A percentile compares a stretch with the other conserved stretches of the same genome.
Conservation (phyloP, 208 protist genomes). For the Acanthamoeba culbertsoni region DNA sequence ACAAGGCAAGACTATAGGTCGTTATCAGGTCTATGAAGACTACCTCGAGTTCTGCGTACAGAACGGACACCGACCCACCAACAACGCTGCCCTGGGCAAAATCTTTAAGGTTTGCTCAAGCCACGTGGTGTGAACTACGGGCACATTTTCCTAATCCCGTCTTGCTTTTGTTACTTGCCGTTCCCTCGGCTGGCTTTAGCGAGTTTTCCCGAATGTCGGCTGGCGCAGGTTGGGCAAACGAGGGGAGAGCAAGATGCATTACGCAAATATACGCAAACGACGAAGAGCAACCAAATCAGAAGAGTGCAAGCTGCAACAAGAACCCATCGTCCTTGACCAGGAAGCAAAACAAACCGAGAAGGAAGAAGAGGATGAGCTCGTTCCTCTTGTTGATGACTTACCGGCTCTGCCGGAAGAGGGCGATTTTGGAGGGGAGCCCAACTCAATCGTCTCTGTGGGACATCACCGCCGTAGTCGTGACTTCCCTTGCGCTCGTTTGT, state of each 20-base stretch:
- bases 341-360: no score
- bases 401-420: no score
- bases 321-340: neutral
- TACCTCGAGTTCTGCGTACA: neutral
- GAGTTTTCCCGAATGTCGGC: neutral
- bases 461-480: no score
- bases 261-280: neutral
- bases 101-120: neutral
- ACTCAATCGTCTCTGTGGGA: no score
- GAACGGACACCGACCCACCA: neutral
- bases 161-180: neutral
- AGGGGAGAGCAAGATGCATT: slow-evolving; percentile 26
- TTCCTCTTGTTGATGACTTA: no score
- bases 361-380: no score
- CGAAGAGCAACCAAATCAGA: neutral
- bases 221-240: neutral
- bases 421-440: no score
- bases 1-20: neutral
- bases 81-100: slow-evolving; percentile 21
- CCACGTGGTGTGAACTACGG: no score
- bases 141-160: neutral
- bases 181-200: neutral
- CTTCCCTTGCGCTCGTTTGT: no score
- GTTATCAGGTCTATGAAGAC: neutral
- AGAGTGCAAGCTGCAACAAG: neutral